Evolutionary conservation across 805 yeast genomes (phyloP).

Genomic region (Metschnikowia corniflorae): DNA sequence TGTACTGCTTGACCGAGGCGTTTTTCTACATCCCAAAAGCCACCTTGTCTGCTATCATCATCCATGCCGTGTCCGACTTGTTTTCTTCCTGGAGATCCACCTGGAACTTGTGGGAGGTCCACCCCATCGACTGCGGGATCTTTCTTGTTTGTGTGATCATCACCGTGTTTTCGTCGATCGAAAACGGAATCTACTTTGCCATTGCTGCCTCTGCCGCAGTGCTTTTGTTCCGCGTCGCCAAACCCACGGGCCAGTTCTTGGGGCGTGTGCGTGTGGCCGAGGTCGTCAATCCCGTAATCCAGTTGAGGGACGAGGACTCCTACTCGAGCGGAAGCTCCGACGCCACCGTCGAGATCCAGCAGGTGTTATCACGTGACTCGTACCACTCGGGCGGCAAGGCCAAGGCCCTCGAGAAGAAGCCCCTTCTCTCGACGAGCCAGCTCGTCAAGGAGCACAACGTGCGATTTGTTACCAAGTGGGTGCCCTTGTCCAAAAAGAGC

Average conservation of each 20-base stretch:
- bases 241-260: constrained; percentile 78
- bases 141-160: constrained; percentile 70
- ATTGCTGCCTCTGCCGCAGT: constrained; percentile 77
- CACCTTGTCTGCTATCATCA: constrained; percentile 79
- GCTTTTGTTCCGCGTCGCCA: constrained; percentile 68
- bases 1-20: constrained; percentile 77
- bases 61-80: constrained; percentile 89
- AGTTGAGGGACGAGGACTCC: constrained; percentile 19
- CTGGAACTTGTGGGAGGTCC: constrained; percentile 64
- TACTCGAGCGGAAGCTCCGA: constrained; percentile 20
- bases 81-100: constrained; percentile 66
- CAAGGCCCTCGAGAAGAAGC: constrained; percentile 14
- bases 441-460: constrained; percentile 28
- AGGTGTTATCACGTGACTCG: constrained; percentile 35
- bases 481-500: constrained; percentile 51
- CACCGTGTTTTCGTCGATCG: constrained; percentile 76
- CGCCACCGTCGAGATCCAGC: constrained; percentile 39
- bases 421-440: constrained; percentile 20
- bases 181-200: constrained; percentile 88
- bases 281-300: constrained; percentile 58
- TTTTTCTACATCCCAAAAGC: constrained; percentile 92
- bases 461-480: constrained; percentile 61
- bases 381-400: constrained; percentile 24
- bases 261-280: constrained; percentile 75
- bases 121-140: constrained; percentile 72